Evolutionary conservation across 768 basidiomycete genomes (phyloP).

Genomic region (Pisolithus orientalis): DNA sequence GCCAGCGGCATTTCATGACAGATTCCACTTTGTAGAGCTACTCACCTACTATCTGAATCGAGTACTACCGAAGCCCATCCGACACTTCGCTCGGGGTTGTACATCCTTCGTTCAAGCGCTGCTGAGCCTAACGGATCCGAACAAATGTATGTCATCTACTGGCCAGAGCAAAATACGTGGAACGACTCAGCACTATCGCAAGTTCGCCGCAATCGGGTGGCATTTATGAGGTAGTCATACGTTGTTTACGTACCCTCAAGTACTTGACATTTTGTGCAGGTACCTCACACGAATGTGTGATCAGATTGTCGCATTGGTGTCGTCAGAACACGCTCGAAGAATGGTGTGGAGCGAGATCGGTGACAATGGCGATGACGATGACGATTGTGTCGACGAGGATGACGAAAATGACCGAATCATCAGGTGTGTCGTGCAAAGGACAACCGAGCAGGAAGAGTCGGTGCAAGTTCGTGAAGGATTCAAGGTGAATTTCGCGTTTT

Average conservation of each 20-base stretch:
- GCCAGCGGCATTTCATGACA: background rate
- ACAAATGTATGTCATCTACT: conserved; percentile 46
- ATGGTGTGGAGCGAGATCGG: conserved; percentile 39
- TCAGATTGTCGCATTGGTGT: conserved; percentile 46
- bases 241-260: background rate
- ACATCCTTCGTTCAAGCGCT: conserved; percentile 26
- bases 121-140: conserved; percentile 7
- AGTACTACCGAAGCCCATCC: conserved; percentile 9
- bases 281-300: conserved; percentile 57
- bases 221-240: conserved; percentile 50
- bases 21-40: background rate
- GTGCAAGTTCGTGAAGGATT: conserved; percentile 38
- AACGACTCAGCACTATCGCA: conserved; percentile 39
- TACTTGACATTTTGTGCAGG: conserved; percentile 25
- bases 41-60: conserved; percentile 3
- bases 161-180: conserved; percentile 61
- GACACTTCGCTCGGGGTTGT: conserved; percentile 42
- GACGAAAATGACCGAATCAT: conserved; percentile 31
- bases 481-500: conserved; percentile 22
- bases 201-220: conserved; percentile 46
- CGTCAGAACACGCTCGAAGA: conserved; percentile 37
- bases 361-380: conserved; percentile 25
- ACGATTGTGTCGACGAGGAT: conserved; percentile 14
- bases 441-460: conserved; percentile 45
- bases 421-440: conserved; percentile 44